Evolutionary conservation across 2,329 filamentous ascomycete species (phyloP).

Genomic region (Colletotrichum gigasporum): DNA sequence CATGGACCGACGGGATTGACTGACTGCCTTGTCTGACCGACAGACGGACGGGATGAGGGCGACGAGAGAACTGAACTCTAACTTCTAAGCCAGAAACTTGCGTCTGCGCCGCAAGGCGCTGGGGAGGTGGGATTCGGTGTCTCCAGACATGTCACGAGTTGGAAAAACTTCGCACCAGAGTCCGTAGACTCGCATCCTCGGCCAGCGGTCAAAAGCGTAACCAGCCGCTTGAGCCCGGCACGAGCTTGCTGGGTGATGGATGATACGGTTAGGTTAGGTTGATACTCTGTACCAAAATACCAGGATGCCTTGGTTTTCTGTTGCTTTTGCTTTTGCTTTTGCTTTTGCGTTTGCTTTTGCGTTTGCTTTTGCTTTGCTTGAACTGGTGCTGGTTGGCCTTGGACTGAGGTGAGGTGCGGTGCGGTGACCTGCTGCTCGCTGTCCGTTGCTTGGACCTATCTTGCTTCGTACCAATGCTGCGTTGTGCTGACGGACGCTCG

Average conservation of each 20-base stretch:
- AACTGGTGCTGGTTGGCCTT: too few species aligned
- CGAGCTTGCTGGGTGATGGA: background rate
- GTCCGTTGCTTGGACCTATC: background rate
- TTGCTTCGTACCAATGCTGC: background rate
- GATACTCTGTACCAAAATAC: background rate
- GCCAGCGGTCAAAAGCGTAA: constrained; percentile 18
- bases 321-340: background rate
- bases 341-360: background rate
- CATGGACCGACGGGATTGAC: constrained; percentile 11
- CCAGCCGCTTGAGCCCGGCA: background rate
- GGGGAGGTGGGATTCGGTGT: constrained; percentile 5
- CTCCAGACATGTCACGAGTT: constrained; percentile 19
- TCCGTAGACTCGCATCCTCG: constrained; percentile 16
- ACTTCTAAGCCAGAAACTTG: constrained; percentile 21
- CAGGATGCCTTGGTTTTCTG: too few species aligned
- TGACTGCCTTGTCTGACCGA: constrained; percentile 3
- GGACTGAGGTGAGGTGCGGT: too few species aligned
- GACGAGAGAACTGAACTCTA: constrained; percentile 22
- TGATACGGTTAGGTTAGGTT: constrained; percentile 1
- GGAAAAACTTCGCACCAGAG: constrained; percentile 4
- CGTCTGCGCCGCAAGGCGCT: background rate
- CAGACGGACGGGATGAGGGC: constrained; percentile 10
- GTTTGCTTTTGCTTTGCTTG: background rate
- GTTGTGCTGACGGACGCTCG: background rate
- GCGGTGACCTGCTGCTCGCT: too few species aligned